A percentile compares a stretch with the other conserved stretches of the same genome.
These are phyloP conservation scores for Leccinum subrobustum DNA, from an alignment of 1,284 basidiomycete species.

Conservation along the genomic window DNA sequence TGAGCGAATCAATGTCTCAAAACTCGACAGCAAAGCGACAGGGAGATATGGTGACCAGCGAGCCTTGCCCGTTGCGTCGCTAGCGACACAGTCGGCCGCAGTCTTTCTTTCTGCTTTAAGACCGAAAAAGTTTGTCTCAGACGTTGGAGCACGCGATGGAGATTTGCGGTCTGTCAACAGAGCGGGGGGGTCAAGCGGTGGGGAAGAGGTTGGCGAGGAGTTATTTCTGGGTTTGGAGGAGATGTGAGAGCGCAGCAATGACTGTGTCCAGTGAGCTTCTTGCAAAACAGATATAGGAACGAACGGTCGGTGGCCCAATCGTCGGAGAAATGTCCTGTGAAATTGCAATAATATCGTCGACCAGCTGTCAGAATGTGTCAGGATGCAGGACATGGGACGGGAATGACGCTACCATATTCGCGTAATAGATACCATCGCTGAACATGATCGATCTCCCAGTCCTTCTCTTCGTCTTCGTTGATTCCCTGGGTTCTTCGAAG, in stretches of 20 bases:
- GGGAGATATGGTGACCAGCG: no score
- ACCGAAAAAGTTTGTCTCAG: no score
- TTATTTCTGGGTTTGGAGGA: slow-evolving; percentile 37
- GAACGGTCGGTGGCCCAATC: slow-evolving; percentile 58
- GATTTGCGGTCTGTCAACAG: no score
- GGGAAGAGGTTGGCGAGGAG: slow-evolving; percentile 36
- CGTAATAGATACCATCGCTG: slow-evolving; percentile 79
- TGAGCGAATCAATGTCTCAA: no score
- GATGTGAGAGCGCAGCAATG: slow-evolving; percentile 58
- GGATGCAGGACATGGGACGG: background rate
- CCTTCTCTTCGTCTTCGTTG: slow-evolving; percentile 55
- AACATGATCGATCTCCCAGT: slow-evolving; percentile 70
- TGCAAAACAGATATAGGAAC: slow-evolving; percentile 70
- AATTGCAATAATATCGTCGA: slow-evolving; percentile 76
- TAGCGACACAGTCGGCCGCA: no score
- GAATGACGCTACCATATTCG: slow-evolving; percentile 67
- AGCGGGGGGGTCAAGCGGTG: slow-evolving; percentile 18
- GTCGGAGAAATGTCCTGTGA: slow-evolving; percentile 71
- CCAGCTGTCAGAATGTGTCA: slow-evolving; percentile 44
- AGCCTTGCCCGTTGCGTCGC: no score
- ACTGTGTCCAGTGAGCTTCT: slow-evolving; percentile 75
- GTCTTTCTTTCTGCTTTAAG: no score
- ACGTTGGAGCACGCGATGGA: no score
- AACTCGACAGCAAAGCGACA: no score
- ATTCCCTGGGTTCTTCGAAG: slow-evolving; percentile 56